These are phyloP conservation scores for Xylariaceae sp. DNA, from an alignment of 2,329 filamentous ascomycete species.

Conservation along the genomic window DNA sequence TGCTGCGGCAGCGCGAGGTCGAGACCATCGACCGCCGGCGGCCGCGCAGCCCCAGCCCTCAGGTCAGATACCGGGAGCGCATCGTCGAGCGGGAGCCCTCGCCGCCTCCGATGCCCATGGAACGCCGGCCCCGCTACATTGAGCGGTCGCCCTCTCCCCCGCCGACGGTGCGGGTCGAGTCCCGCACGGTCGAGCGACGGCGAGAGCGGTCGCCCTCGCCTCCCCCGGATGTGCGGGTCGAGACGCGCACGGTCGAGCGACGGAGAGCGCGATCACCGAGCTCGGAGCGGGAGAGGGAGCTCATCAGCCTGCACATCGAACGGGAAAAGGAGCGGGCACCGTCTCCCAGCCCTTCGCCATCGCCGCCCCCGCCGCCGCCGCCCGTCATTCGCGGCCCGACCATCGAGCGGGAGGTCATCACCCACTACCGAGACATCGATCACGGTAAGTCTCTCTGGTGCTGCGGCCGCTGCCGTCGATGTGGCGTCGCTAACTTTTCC, in stretches of 20 bases:
- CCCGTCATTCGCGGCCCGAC: constrained; percentile 66
- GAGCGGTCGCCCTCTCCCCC: constrained; percentile 31
- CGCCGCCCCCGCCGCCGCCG: constrained; percentile 52
- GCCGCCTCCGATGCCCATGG: constrained; percentile 21
- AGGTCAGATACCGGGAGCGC: constrained; percentile 34
- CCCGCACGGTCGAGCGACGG: constrained; percentile 20
- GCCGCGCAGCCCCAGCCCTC: constrained; percentile 35
- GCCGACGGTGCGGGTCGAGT: constrained; percentile 18
- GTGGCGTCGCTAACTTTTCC: constrained; percentile 8
- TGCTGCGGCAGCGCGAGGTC: constrained; percentile 47
- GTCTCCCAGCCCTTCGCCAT: constrained; percentile 40
- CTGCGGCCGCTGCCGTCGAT: not conserved
- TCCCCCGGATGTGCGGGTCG: constrained; percentile 16
- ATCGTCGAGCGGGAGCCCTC: constrained; percentile 35
- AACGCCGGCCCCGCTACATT: constrained; percentile 34
- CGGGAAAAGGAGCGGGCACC: constrained; percentile 33
- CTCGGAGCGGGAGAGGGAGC: constrained; percentile 32
- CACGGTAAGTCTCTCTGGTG: constrained; percentile 56
- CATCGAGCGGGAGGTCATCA: constrained; percentile 83
- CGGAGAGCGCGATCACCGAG: constrained; percentile 28
- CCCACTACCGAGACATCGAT: constrained; percentile 79
- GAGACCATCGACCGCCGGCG: constrained; percentile 44
- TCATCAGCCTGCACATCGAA: constrained; percentile 42
- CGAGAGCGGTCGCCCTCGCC: constrained; percentile 27
- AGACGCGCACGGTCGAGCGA: constrained; percentile 19